Conservation (phyloP, 441 rosid genomes). For the Corymbia calophylla region DNA sequence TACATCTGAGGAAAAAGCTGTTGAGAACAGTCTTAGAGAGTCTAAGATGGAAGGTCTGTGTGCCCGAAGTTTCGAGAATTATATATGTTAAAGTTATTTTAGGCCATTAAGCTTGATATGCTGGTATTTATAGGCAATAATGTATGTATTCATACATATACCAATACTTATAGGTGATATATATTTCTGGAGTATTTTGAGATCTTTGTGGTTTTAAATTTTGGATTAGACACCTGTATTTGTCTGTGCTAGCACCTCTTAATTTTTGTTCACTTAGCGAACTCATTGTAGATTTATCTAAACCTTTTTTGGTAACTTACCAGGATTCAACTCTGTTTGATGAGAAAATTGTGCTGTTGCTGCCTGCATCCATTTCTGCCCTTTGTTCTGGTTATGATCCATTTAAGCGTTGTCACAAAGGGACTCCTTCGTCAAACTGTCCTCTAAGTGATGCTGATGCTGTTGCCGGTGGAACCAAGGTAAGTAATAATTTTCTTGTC, state of each 20-base stretch:
- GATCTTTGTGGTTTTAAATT: background rate
- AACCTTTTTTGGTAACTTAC: background rate
- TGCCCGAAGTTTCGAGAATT: background rate
- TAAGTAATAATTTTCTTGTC: conserved; percentile 17
- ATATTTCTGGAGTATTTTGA: background rate
- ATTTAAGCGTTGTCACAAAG: conserved; percentile 30
- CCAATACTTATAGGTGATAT: background rate
- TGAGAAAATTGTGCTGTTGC: conserved; percentile 46
- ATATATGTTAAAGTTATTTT: background rate
- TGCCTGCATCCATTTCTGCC: conserved; percentile 83
- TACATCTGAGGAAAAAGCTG: conserved; percentile 77
- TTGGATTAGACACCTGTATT: background rate
- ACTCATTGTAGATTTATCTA: conserved; percentile 2
- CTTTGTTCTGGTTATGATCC: conserved; percentile 73
- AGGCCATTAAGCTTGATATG: background rate
- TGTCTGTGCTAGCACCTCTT: background rate
- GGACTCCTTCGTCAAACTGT: conserved; percentile 21
- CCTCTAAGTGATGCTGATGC: conserved; percentile 35
- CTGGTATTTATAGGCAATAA: background rate
- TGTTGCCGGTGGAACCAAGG: conserved; percentile 43
- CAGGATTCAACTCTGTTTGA: conserved; percentile 57
- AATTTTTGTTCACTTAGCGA: background rate
- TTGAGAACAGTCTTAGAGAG: conserved; percentile 55
- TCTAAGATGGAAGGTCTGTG: conserved; percentile 66
- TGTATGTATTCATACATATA: background rate